A percentile compares a stretch with the other conserved stretches of the same genome.
These are phyloP conservation scores for Sporothrix humicola DNA, from an alignment of 2,329 filamentous ascomycete species.

Conservation along the genomic window DNA sequence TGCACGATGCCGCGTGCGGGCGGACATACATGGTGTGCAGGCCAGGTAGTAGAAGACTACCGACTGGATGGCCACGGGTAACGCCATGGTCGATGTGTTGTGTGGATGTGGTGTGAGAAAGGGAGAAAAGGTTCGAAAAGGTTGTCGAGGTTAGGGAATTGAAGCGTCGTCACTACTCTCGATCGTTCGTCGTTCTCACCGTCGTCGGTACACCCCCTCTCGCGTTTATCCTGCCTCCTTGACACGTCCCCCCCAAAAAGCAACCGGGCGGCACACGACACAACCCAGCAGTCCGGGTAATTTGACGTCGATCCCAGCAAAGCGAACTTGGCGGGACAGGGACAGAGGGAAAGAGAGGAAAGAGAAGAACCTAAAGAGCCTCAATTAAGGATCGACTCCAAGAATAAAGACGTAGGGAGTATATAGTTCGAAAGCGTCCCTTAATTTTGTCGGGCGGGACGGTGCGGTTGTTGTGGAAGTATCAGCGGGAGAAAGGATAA, in stretches of 20 bases:
- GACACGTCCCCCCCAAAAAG: conserved; percentile 15
- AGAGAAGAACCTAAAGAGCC: background rate
- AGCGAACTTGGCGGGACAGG: conserved; percentile 13
- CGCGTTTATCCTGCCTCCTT: conserved; percentile 49
- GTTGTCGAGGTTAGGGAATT: conserved; percentile 4
- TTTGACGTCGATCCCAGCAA: conserved; percentile 30
- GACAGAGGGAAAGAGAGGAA: background rate
- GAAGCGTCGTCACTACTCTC: background rate
- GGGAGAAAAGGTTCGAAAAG: background rate
- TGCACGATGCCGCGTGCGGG: conserved; percentile 71
- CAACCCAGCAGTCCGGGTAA: conserved; percentile 32
- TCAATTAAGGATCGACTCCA: conserved; percentile 18
- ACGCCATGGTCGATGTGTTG: conserved; percentile 50
- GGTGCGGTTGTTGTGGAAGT: background rate
- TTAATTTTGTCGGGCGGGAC: background rate
- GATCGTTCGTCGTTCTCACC: background rate
- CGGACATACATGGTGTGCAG: conserved; percentile 78
- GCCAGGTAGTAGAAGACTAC: conserved; percentile 78
- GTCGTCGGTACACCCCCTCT: conserved; percentile 24
- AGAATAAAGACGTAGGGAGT: background rate
- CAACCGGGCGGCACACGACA: conserved; percentile 20
- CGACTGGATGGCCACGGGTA: conserved; percentile 70
- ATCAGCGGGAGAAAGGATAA: conserved; percentile 7
- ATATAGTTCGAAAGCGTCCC: background rate
- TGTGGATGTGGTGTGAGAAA: background rate